Base-by-base conservation (phyloP, 371 early-diverging fungal species). In the Entomophthora muscae region DNA sequence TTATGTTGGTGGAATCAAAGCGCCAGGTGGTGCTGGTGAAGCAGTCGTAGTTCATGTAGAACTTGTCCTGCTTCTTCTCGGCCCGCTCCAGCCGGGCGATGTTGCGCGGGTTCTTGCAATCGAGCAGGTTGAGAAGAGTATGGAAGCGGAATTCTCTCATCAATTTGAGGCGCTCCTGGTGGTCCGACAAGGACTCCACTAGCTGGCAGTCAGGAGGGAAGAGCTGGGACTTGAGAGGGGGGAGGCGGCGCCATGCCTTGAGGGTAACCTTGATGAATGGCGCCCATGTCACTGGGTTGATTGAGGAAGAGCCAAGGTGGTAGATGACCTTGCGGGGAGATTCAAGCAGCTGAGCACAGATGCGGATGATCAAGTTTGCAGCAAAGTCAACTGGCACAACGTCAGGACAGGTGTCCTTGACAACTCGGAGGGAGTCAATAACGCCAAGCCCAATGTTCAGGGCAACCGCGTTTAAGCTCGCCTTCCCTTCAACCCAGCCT, bases 401-500 rank as follows among this genome's bases (percentile, higher is more conserved):
- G 27, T 2, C 72, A 67, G 54, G 68, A 66, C 67, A 69, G 67
- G 29, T 69, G 17, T 7, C 33, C 22, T 66, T 65, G 68, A 66
- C 21, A 69, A 69, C 27, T 69, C 69, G 7, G 67, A 66, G n/a
- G 66, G 67, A 0, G 67, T 69, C 60, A 12, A 59, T 22, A n/a
- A 59, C 42, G 2, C 60, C 60, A 2, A 59, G 23, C 3, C 60
- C 60, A 2, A 59, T 70, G 17, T 69, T 68, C n/a, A 69, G 31
- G 1, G 70, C 66, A 2, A 69, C 68, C 56, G 66, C 70, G 66
- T 79, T 79, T 1, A 76, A 71, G n/a, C 78, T 80, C 29, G 77
- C 78, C 7, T 75, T 76, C 17, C 80, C 79, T 64, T 82, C 83
- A 21, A 81, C 82, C 83, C 83, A 82, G 27, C 80, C 83, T n/a